These are phyloP conservation scores for Dujonia santamariae DNA, from an alignment of 1,139 yeast genomes.

Conservation along the genomic window DNA sequence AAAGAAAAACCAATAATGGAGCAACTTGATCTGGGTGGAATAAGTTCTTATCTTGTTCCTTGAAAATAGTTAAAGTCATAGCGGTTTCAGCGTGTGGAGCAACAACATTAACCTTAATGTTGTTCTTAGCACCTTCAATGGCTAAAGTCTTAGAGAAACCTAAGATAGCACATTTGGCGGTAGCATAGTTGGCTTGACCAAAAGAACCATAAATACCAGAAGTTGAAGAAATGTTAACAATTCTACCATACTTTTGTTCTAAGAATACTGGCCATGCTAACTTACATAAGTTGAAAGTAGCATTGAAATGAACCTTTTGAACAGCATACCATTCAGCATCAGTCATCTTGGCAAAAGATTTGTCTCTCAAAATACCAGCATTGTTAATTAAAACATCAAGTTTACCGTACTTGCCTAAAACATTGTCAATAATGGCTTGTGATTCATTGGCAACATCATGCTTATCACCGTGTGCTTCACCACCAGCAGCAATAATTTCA, in stretches of 20 bases:
- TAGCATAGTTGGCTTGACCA: slow-evolving; percentile 94
- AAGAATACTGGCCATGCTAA: slow-evolving; percentile 91
- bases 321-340: slow-evolving; percentile 84
- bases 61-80: slow-evolving; percentile 87
- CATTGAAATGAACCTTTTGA: slow-evolving; percentile 76
- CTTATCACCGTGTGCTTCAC: slow-evolving; percentile 77
- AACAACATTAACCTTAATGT: slow-evolving; percentile 75
- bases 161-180: slow-evolving; percentile 87
- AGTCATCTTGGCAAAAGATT: slow-evolving; percentile 80
- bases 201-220: slow-evolving; percentile 97
- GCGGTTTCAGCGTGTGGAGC: slow-evolving; percentile 99
- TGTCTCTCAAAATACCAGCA: slow-evolving; percentile 93
- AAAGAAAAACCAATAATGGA: slow-evolving; percentile 77
- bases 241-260: slow-evolving; percentile 76
- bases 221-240: slow-evolving; percentile 88
- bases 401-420: slow-evolving; percentile 73
- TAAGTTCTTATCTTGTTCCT: slow-evolving; percentile 70
- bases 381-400: slow-evolving; percentile 87
- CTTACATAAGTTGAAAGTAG: slow-evolving; percentile 79
- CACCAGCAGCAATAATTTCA: slow-evolving; percentile 76
- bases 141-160: slow-evolving; percentile 87
- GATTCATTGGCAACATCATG: slow-evolving; percentile 83
- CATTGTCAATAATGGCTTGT: slow-evolving; percentile 73
- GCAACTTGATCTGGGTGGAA: slow-evolving; percentile 91
- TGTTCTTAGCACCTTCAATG: slow-evolving; percentile 78